Evolutionary conservation across 768 basidiomycete genomes (phyloP).

Genomic region (Mycena amicta): DNA sequence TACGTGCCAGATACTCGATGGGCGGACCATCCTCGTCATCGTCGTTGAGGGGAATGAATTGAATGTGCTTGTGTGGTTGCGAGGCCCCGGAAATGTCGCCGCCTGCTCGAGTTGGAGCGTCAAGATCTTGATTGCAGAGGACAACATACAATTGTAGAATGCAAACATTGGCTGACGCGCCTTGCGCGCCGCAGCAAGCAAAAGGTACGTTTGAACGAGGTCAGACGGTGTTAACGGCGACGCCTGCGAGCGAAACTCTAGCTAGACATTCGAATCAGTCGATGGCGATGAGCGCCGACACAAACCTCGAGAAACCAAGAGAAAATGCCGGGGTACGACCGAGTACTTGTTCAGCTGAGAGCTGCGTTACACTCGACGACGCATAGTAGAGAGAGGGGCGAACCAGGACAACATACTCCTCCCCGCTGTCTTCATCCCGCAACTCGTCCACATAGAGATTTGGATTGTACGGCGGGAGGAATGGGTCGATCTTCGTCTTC

Average conservation of each 20-base stretch:
- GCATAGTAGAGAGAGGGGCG: constrained; percentile 9
- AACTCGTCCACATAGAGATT: constrained; percentile 79
- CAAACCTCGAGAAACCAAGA: constrained; percentile 88
- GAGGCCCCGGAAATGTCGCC: constrained; percentile 83
- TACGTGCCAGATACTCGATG: constrained; percentile 68
- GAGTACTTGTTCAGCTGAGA: constrained; percentile 86
- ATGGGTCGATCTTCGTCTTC: constrained; percentile 61
- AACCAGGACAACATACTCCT: constrained; percentile 73
- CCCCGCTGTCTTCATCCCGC: constrained; percentile 56
- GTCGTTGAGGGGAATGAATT: constrained; percentile 69
- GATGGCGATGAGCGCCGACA: constrained; percentile 18
- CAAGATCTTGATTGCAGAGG: neutral
- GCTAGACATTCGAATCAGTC: neutral
- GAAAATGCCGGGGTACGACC: constrained; percentile 81
- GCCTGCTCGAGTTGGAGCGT: constrained; percentile 42
- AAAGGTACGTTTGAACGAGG: constrained; percentile 73
- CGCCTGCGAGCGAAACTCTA: constrained; percentile 77
- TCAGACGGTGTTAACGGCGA: constrained; percentile 81
- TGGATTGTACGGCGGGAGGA: constrained; percentile 82
- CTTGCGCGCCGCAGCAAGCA: constrained; percentile 70
- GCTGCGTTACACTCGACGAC: too few relatives aligned
- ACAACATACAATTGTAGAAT: constrained; percentile 84
- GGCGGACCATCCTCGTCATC: constrained; percentile 66
- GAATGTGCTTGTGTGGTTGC: constrained; percentile 90
- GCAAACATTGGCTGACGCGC: constrained; percentile 66